Conservation (phyloP, 2,329 filamentous ascomycete genomes). For the Hypoxylon sp. region DNA sequence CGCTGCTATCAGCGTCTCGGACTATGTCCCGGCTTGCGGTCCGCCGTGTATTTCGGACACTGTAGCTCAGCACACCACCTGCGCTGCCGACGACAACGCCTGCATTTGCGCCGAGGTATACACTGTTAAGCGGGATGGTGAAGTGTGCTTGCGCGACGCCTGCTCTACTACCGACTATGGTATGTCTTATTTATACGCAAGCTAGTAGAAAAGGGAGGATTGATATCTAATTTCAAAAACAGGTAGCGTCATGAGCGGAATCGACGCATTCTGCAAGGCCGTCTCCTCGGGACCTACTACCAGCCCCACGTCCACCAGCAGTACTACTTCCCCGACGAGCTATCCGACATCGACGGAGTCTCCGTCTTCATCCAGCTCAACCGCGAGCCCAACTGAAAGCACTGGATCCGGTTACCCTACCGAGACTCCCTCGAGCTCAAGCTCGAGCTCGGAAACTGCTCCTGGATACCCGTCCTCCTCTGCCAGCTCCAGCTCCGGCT, state of each 20-base stretch:
- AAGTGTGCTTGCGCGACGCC: conserved; percentile 50
- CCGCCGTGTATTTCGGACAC: conserved; percentile 47
- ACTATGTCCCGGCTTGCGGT: conserved; percentile 51
- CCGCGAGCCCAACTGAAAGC: conserved; percentile 19
- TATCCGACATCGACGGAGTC: conserved; percentile 8
- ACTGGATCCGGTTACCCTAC: conserved; percentile 21
- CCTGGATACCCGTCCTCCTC: conserved; percentile 6
- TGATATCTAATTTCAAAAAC: conserved; percentile 12
- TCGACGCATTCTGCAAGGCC: conserved; percentile 50
- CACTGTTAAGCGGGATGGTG: conserved; percentile 51
- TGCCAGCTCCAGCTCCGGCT: conserved; percentile 19
- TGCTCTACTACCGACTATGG: conserved; percentile 52
- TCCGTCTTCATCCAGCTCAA: conserved; percentile 13
- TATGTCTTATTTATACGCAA: conserved; percentile 36
- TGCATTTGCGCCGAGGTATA: conserved; percentile 51
- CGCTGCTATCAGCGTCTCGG: conserved; percentile 49
- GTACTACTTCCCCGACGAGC: conserved; percentile 18
- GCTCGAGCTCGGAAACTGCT: conserved; percentile 11
- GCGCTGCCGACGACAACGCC: conserved; percentile 46
- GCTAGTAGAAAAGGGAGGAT: neutral
- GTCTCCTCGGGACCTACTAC: conserved; percentile 38
- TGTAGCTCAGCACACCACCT: conserved; percentile 50
- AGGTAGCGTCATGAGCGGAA: conserved; percentile 51
- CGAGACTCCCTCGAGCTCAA: conserved; percentile 19
- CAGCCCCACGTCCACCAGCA: conserved; percentile 20